Conservation (phyloP, 352 stramenopile species). For the Phytophthora rubi region DNA sequence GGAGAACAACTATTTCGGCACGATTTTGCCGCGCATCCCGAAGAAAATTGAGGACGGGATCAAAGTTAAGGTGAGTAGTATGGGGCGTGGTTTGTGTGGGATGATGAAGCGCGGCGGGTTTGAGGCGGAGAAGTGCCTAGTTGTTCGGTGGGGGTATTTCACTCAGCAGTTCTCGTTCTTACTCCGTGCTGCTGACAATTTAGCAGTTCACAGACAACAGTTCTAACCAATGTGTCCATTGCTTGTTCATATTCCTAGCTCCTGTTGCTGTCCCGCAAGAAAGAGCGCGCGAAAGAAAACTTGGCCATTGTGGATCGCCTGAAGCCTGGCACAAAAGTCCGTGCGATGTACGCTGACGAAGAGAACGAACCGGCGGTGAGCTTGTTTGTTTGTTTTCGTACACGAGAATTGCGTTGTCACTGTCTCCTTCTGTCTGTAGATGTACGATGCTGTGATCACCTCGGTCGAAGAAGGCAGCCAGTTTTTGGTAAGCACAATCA, state of each 20-base stretch:
- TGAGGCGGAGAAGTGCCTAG: constrained; percentile 21
- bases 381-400: neutral
- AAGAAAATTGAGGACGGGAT: constrained; percentile 96
- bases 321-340: constrained; percentile 90
- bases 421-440: constrained; percentile 44
- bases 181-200: neutral
- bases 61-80: constrained; percentile 90
- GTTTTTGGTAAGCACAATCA: constrained; percentile 58
- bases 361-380: constrained; percentile 91
- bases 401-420: neutral
- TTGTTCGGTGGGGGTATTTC: constrained; percentile 32
- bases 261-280: constrained; percentile 66
- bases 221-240: neutral
- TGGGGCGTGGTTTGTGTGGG: neutral
- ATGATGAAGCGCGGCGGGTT: neutral
- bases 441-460: constrained; percentile 97
- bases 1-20: constrained; percentile 97
- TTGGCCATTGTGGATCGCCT: constrained; percentile 76
- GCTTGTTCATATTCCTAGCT: constrained; percentile 56
- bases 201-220: neutral
- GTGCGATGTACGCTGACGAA: constrained; percentile 96
- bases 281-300: constrained; percentile 73
- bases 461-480: constrained; percentile 86
- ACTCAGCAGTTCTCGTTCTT: constrained; percentile 11
- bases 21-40: constrained; percentile 95